phyloP scores from a whole-genome alignment of 108 stramenopile genomes.

The Epipyxis sp. region DNA sequence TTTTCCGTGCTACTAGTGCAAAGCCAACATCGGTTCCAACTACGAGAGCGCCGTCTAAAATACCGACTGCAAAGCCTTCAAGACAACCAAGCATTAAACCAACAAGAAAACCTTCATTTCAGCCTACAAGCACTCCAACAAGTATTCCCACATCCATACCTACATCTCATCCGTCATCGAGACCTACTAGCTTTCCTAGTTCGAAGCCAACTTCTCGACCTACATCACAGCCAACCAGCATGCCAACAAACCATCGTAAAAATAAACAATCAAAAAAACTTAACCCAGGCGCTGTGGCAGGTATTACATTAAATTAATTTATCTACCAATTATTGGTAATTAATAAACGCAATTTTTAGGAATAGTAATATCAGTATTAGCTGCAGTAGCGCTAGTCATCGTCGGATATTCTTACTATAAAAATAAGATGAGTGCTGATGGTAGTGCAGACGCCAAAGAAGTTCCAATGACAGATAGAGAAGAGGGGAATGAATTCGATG shows the following conservation, averaged over 20 bases:
- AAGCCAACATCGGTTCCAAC: no score
- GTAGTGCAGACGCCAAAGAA: background rate
- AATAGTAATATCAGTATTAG: background rate
- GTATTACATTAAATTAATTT: no score
- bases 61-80: constrained; percentile 1
- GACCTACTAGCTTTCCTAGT: background rate
- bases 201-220: background rate
- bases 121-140: background rate
- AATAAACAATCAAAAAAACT: background rate
- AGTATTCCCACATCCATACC: background rate
- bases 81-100: background rate
- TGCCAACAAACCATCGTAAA: background rate
- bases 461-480: background rate
- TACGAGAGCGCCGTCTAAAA: no score
- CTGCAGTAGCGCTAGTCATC: background rate
- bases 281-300: no score
- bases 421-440: background rate
- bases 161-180: background rate
- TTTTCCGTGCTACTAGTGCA: no score
- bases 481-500: background rate
- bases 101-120: background rate
- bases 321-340: no score
- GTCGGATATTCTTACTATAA: background rate
- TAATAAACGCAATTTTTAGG: background rate
- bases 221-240: background rate